phyloP scores from a whole-genome alignment of 495 filamentous ascomycete species.

The Penicillium dipodomyicola region DNA sequence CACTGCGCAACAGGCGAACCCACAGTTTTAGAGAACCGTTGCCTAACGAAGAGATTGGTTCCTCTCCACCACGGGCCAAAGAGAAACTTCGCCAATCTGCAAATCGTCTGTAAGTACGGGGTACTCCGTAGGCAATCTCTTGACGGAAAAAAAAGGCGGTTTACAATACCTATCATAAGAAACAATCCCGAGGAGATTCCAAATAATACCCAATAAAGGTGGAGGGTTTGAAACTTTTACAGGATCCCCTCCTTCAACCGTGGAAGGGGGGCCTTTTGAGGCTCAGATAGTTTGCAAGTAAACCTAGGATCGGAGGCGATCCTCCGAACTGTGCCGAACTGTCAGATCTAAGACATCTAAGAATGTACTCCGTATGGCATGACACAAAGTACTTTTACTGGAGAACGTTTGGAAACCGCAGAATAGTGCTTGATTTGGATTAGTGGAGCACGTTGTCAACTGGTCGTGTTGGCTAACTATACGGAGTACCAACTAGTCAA shows the following conservation, averaged over 20 bases:
- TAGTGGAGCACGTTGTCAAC: not conserved
- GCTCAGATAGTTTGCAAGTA: not conserved
- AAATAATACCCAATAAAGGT: not conserved
- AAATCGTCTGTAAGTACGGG: not conserved
- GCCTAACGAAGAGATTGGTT: not conserved
- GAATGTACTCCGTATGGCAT: not conserved
- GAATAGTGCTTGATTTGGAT: not conserved
- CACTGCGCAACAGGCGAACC: constrained; percentile 5
- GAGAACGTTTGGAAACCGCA: not conserved
- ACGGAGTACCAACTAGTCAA: not conserved
- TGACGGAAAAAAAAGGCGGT: no score
- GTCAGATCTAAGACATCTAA: constrained; percentile 1
- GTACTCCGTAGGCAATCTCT: not conserved
- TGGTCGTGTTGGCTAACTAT: not conserved
- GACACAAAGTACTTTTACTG: not conserved
- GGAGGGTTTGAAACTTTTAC: not conserved
- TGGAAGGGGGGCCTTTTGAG: not conserved
- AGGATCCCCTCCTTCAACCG: not conserved
- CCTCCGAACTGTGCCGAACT: constrained; percentile 22
- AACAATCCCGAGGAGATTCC: not conserved
- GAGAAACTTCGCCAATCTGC: not conserved
- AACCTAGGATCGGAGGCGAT: constrained; percentile 8
- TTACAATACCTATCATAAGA: no score
- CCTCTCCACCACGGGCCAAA: not conserved
- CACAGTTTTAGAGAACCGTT: not conserved